phyloP scores from a whole-genome alignment of 768 basidiomycete genomes.

The Collybiopsis confluens region DNA sequence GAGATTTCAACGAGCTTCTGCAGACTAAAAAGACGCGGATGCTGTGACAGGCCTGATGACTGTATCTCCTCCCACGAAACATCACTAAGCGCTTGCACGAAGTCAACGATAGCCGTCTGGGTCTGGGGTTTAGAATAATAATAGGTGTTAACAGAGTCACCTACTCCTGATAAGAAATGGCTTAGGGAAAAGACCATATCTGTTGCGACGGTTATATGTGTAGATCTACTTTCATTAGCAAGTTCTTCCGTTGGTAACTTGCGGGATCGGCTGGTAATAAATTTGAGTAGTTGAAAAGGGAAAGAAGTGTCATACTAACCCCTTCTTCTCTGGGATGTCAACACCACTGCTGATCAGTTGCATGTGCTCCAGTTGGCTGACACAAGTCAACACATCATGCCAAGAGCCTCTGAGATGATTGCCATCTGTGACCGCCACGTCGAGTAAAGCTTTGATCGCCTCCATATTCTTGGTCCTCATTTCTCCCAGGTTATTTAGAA shows the following conservation, averaged over 20 bases:
- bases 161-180: slow-evolving; percentile 89
- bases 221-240: slow-evolving; percentile 94
- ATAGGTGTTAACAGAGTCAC: slow-evolving; percentile 23
- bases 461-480: slow-evolving; percentile 99
- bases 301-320: slow-evolving; percentile 43
- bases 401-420: slow-evolving; percentile 94
- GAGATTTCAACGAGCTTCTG: slow-evolving; percentile 99
- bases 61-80: slow-evolving; percentile 99
- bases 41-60: slow-evolving; percentile 90
- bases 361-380: slow-evolving; percentile 98
- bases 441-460: slow-evolving; percentile 91
- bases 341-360: slow-evolving; percentile 91
- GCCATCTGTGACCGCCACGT: slow-evolving; percentile 94
- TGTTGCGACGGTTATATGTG: slow-evolving; percentile 96
- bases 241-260: slow-evolving; percentile 87
- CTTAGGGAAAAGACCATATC: slow-evolving; percentile 99
- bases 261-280: slow-evolving; percentile 36
- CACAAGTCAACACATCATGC: slow-evolving; percentile 95
- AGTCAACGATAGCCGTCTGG: slow-evolving; percentile 97
- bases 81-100: slow-evolving; percentile 92
- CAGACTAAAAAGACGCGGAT: slow-evolving; percentile 92
- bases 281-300: slow-evolving; percentile 11
- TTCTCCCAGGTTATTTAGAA: slow-evolving; percentile 95
- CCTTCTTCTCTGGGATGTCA: slow-evolving; percentile 81
- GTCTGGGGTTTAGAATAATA: slow-evolving; percentile 8